These are phyloP conservation scores for Wickerhamiella parazyma DNA, from an alignment of 805 yeast species.

Conservation along the genomic window DNA sequence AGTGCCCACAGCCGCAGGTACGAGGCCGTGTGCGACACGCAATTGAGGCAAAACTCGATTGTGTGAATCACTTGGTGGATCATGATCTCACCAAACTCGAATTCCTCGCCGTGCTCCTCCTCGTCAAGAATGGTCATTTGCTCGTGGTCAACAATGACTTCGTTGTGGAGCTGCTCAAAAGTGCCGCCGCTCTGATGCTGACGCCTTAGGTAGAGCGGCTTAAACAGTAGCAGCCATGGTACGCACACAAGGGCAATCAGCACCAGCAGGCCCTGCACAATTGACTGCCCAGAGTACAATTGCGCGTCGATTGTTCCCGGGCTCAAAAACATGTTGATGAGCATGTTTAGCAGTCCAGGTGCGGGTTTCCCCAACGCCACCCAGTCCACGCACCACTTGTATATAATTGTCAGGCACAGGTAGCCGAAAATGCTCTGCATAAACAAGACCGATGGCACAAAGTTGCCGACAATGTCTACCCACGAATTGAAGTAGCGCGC, in stretches of 20 bases:
- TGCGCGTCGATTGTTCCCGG: slow-evolving; percentile 80
- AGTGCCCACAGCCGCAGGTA: slow-evolving; percentile 94
- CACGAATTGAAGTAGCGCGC: slow-evolving; percentile 51
- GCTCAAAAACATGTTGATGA: slow-evolving; percentile 86
- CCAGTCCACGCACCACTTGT: slow-evolving; percentile 95
- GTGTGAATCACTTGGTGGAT: slow-evolving; percentile 97
- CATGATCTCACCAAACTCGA: slow-evolving; percentile 83
- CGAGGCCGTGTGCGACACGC: slow-evolving; percentile 96
- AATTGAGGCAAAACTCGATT: slow-evolving; percentile 89
- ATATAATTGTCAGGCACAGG: slow-evolving; percentile 67
- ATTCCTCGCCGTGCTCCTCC: slow-evolving; percentile 29
- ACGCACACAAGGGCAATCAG: slow-evolving; percentile 73
- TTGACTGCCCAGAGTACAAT: slow-evolving; percentile 66
- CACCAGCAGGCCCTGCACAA: slow-evolving; percentile 58
- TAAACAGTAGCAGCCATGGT: slow-evolving; percentile 78
- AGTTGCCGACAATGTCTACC: slow-evolving; percentile 82
- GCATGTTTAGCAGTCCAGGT: slow-evolving; percentile 88
- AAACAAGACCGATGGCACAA: slow-evolving; percentile 81
- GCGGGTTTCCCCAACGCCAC: slow-evolving; percentile 61
- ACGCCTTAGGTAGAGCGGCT: slow-evolving; percentile 56
- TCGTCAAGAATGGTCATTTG: slow-evolving; percentile 23
- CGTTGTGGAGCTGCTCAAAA: not conserved
- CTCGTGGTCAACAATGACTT: not conserved
- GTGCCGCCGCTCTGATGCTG: slow-evolving; percentile 3
- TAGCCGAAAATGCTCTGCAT: slow-evolving; percentile 97